Base-by-base conservation (phyloP, 441 rosid genomes). In the Adansonia grandidieri region DNA sequence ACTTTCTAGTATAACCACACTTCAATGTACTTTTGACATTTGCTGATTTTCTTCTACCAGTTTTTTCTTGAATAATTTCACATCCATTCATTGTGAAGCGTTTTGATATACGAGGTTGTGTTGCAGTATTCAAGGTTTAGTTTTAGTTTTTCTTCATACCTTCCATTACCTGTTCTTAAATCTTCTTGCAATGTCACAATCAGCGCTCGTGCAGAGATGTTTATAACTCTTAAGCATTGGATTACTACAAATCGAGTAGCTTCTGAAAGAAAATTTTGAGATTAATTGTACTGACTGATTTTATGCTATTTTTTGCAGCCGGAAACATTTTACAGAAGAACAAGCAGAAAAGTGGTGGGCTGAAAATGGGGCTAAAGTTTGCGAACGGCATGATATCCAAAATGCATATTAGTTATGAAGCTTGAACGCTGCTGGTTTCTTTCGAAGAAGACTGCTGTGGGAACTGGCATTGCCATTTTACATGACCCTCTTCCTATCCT, bases 331-430 rank as follows among this genome's bases (percentile, higher is more conserved):
- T 79, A 90, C 85, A 0, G 95, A 95, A 84, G 87, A 89, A 66
- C 83, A 86, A 86, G 98, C 97, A 10, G 93, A 91, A 87, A 91
- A 87, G 57, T 95, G 98, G 98, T 95, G 98, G 98, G 82, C 84
- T 71, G 92, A 90, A 78, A 89, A 95, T 79, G 96, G 89, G 32
- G 70, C 80, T 84, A 84, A 82, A 80, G 86, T 91, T 45, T 90
- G 88, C 0, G 91, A 93, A 81, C 83, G 89, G 71, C 90, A 92
- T 79, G 86, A 84, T 78, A 85, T 93, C 84, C 66, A 44, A 40
- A 79, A 63, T 79, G 73, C 82, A 37, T 83, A 78, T 62, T 82
- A 81, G 62, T 19, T 19, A 32, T 67, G 64, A 69, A 40, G 71
- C 71, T 75, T 62, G 37, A 58, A 44, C 69, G 22, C 75, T 17